phyloP scores from a whole-genome alignment of 495 filamentous ascomycete genomes.

The Talaromyces ruber region DNA sequence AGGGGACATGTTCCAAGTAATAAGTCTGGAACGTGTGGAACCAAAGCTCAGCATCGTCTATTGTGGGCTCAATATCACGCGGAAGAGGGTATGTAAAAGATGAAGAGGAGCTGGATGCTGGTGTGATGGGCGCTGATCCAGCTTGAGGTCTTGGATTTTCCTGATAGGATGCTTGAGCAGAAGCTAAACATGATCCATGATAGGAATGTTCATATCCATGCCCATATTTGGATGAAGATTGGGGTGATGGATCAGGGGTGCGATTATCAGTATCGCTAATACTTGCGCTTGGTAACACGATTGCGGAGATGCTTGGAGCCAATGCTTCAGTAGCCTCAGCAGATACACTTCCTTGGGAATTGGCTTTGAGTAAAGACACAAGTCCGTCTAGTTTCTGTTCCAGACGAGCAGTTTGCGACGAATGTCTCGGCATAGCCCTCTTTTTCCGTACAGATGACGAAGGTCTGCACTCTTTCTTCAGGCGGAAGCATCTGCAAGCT shows the following conservation, averaged over 20 bases:
- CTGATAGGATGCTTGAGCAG: background rate
- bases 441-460: conserved; percentile 17
- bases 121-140: background rate
- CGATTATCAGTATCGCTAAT: background rate
- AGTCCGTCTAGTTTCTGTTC: conserved; percentile 39
- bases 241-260: background rate
- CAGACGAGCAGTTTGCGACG: conserved; percentile 20
- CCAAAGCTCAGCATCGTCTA: conserved; percentile 23
- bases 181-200: background rate
- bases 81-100: conserved; percentile 11
- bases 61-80: conserved; percentile 11
- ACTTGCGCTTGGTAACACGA: background rate
- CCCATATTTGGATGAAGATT: background rate
- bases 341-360: background rate
- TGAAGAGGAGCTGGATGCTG: conserved; percentile 12
- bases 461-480: conserved; percentile 26
- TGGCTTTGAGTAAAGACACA: conserved; percentile 27
- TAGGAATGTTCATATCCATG: background rate
- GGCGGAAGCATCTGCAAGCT: conserved; percentile 28
- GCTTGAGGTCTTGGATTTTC: background rate
- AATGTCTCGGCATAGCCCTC: conserved; percentile 1
- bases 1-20: conserved; percentile 19
- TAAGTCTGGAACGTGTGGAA: conserved; percentile 14
- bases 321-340: background rate
- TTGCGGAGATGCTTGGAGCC: background rate